Evolutionary conservation across 2,329 filamentous ascomycete genomes (phyloP), one percentile per base, ranked within the genome.

Genomic region (Fusarium duplospermum): DNA sequence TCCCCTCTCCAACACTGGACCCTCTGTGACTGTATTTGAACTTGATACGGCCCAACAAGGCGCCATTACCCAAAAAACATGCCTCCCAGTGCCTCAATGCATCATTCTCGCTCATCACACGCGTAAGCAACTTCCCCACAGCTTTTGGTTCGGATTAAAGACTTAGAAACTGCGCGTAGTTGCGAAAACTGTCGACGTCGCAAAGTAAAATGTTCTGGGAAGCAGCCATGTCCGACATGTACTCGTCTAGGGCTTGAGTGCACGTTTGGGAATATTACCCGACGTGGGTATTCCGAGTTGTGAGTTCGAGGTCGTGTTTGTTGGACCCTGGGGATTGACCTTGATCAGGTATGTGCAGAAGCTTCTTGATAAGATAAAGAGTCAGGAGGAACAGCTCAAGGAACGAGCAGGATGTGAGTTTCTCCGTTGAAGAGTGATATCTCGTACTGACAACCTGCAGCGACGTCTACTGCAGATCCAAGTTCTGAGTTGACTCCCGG

Each of bases 131-230:
- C 6, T 24, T 6, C 29, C 54, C 8, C 40, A n/a, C 33, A 6
- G 9, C 14, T 60, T 4, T 27, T 4, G 22, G 20, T 10, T 36
- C 24, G 4, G 24, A 10, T 47, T 0, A 29, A 50, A 50, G 10
- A 57, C 31, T 36, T 36, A n/a, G 33, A 50, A 52, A 22, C 22
- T 18, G 6, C 14, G 6, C 4, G 2, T 42, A 78, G 76, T 2
- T 77, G 76, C 47, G 75, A 76, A 35, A 58, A 64, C 11, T 80
- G 79, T 40, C 75, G 79, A 4, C 72, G 73, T 20, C 69, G 77
- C 35, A 80, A 80, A 64, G 77, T 80, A 22, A 80, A 80, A 58
- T 80, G 79, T 35, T 79, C 79, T 4, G 79, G 79, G 3, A 67
- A 73, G 10, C 73, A 72, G 33, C 79, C 78, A 4, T 80, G 79